Base-by-base conservation (phyloP, 2,329 filamentous ascomycete species). In the Lomentospora prolificans region DNA sequence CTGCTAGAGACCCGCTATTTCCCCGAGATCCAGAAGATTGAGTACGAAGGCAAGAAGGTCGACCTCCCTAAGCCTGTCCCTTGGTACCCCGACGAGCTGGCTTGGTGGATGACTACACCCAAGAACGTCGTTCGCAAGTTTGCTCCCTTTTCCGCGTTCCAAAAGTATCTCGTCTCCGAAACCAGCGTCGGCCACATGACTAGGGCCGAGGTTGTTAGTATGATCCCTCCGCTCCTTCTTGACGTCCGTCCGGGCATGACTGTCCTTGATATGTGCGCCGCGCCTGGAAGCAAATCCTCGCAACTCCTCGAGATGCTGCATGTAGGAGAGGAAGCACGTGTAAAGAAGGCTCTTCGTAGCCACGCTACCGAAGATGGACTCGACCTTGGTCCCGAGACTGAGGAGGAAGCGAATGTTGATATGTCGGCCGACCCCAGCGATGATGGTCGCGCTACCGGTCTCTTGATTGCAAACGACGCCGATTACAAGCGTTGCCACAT, bases 401-500 rank as follows among this genome's bases (percentile, higher is more conserved):
- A 76, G 51, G 72, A 73, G 51, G 72, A 77, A 56, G 66, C 70
- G 51, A 72, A 75, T 6, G 75, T 72, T 55, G 70, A 85, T 36
- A 74, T 85, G 70, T 77, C 74, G 33, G 73, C 77, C 14, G 83
- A 86, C 64, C 69, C 79, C 2, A 76, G 76, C 61, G 92, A 97
- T 64, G 82, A 90, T 65, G 94, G 94, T 60, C 81, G 94, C 64
- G 86, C 91, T 2, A 97, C 92, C 4, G 94, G 94, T 33, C 77
- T 99, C 46, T 79, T 99, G 57, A 87, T 99, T 62, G 94, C 94
- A 60, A 99, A 99, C 71, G 94, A 99, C 66, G 85, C 89, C 64
- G 94, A 99, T 70, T 96, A 96, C 76, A 95, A 92, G 76, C 87
- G 94, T 61, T 90, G 90, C 56, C 94, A 97, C 72, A 94, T 99